These are phyloP conservation scores for Cytospora schulzeri DNA, from an alignment of 2,329 filamentous ascomycete species.

Conservation along the genomic window DNA sequence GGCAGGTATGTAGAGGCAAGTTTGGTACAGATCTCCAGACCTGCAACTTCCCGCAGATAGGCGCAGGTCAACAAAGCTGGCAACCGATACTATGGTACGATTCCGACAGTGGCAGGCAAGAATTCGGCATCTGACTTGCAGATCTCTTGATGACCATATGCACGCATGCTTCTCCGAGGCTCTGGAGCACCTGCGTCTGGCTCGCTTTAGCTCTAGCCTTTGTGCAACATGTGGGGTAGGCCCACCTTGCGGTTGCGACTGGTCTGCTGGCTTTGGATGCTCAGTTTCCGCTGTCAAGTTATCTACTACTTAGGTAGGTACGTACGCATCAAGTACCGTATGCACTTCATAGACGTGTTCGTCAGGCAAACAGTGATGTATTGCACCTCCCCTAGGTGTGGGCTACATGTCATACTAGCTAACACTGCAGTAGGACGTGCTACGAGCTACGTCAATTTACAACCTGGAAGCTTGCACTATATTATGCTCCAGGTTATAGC, in stretches of 20 bases:
- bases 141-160: conserved; percentile 24
- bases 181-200: conserved; percentile 20
- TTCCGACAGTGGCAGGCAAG: conserved; percentile 9
- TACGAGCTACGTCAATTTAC: not conserved
- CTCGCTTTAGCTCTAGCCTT: not conserved
- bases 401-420: not conserved
- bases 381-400: not conserved
- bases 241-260: conserved; percentile 13
- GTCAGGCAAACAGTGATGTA: not conserved
- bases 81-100: conserved; percentile 1
- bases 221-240: conserved; percentile 23
- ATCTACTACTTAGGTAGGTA: too few relatives aligned
- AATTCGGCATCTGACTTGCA: conserved; percentile 30
- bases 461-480: not conserved
- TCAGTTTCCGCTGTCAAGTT: conserved; percentile 11
- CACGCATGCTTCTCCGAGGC: conserved; percentile 15
- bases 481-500: not conserved
- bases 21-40: conserved; percentile 12
- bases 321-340: not conserved
- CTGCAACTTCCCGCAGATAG: conserved; percentile 18
- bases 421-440: not conserved
- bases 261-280: conserved; percentile 12
- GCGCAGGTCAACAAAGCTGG: conserved; percentile 16
- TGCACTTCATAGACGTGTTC: not conserved
- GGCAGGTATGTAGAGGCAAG: not conserved